phyloP scores from a whole-genome alignment of 2,329 filamentous ascomycete species.

The Polytolypa hystricis region DNA sequence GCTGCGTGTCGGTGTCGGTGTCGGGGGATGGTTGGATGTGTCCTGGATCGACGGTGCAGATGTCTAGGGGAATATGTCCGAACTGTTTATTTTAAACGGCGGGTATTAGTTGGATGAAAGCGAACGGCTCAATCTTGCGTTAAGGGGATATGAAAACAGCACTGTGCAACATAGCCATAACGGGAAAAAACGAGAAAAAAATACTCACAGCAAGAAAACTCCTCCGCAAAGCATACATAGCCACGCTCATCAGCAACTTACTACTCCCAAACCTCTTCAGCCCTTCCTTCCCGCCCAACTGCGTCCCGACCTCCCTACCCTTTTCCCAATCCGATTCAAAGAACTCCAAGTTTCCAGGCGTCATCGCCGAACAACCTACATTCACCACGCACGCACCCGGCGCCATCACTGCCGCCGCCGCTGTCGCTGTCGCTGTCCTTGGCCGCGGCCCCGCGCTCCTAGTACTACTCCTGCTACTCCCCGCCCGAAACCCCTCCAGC shows the following conservation, averaged over 20 bases:
- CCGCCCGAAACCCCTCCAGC: constrained; percentile 26
- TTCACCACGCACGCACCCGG: constrained; percentile 26
- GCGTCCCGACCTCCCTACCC: constrained; percentile 14
- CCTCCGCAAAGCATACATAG: constrained; percentile 27
- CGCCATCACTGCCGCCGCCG: too few relatives aligned
- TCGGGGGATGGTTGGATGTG: too few relatives aligned
- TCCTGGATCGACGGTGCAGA: constrained; percentile 27
- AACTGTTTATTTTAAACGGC: too few relatives aligned
- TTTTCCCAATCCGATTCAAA: constrained; percentile 17
- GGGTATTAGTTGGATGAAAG: too few relatives aligned
- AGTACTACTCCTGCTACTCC: too few relatives aligned
- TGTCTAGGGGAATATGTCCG: constrained; percentile 25
- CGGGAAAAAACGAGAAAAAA: background rate
- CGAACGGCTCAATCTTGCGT: too few relatives aligned
- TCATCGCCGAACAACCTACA: constrained; percentile 24
- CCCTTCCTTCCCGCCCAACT: constrained; percentile 21
- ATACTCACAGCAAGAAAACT: constrained; percentile 24
- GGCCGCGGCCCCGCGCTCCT: too few relatives aligned
- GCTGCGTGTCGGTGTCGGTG: constrained; percentile 15
- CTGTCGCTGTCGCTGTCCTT: too few relatives aligned
- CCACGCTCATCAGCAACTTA: constrained; percentile 24
- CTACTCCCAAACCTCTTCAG: constrained; percentile 24
- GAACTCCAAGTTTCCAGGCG: constrained; percentile 22
- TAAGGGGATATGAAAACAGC: too few relatives aligned
- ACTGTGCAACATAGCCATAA: constrained; percentile 7